phyloP scores from a whole-genome alignment of 2,329 filamentous ascomycete genomes.

The Fusarium sp. region DNA sequence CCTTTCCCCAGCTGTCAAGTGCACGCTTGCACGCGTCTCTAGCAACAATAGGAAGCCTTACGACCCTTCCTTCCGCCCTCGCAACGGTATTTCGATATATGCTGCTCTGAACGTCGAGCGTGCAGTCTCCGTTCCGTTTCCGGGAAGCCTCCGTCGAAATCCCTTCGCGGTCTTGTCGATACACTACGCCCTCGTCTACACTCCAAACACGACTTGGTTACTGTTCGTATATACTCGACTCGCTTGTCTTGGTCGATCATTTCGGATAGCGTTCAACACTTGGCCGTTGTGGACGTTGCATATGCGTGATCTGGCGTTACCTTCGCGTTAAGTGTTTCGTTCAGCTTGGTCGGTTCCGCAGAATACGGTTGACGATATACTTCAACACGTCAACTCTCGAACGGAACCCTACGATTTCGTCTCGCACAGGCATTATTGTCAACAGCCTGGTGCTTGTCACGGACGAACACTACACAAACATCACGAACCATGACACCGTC shows the following conservation, averaged over 20 bases:
- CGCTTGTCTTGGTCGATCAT: neutral
- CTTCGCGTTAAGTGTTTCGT: constrained; percentile 11
- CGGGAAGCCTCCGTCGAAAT: constrained; percentile 19
- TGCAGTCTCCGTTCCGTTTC: constrained; percentile 6
- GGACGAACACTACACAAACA: constrained; percentile 29
- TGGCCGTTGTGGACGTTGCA: neutral
- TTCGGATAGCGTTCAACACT: neutral
- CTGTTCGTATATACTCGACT: neutral
- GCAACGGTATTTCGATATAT: constrained; percentile 2
- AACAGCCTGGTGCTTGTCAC: constrained; percentile 25
- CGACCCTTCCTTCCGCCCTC: constrained; percentile 25
- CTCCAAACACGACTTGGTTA: neutral
- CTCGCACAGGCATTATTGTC: neutral
- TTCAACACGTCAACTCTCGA: neutral
- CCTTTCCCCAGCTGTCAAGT: constrained; percentile 12
- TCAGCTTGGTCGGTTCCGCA: neutral
- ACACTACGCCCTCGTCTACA: neutral
- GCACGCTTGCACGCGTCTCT: constrained; percentile 25
- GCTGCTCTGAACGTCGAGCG: constrained; percentile 5
- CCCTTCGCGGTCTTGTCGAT: constrained; percentile 20
- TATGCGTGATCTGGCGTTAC: constrained; percentile 11
- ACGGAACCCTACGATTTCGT: neutral
- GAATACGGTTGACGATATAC: neutral
- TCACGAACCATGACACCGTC: constrained; percentile 53
- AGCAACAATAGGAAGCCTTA: neutral